Evolutionary conservation across 208 protist species (phyloP).

Genomic region (Leishmania aethiopica): DNA sequence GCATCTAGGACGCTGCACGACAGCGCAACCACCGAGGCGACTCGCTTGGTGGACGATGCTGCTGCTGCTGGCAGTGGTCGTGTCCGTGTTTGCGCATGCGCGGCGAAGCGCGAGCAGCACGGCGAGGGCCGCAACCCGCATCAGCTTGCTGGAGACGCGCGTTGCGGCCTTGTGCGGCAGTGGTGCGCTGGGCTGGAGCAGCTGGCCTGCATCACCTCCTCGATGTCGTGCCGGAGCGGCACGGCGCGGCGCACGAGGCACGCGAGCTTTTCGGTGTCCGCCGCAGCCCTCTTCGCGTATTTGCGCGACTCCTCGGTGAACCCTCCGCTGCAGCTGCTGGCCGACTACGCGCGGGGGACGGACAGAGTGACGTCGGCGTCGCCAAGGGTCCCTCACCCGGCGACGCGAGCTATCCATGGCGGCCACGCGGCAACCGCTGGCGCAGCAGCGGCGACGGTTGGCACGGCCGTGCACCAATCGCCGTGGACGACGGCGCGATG

Average conservation of each 20-base stretch:
- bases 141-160: neutral
- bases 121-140: neutral
- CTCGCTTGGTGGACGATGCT: neutral
- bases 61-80: neutral
- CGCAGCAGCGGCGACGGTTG: neutral
- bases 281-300: conserved; percentile 7
- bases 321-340: conserved; percentile 1
- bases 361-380: neutral
- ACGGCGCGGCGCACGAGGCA: neutral
- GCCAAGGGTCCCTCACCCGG: neutral
- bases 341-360: conserved; percentile 1
- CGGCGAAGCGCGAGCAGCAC: neutral
- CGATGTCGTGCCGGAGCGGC: neutral
- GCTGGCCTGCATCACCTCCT: conserved; percentile 1
- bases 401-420: neutral
- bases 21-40: neutral
- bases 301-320: conserved; percentile 12
- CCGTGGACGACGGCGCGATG: conserved; percentile 2
- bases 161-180: neutral
- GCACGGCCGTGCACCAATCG: neutral
- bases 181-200: conserved; percentile 24
- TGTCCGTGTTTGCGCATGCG: neutral
- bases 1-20: neutral
- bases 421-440: neutral
- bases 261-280: neutral